Evolutionary conservation across 2,329 filamentous ascomycete species (phyloP).

Genomic region (Metarhizium anisopliae): DNA sequence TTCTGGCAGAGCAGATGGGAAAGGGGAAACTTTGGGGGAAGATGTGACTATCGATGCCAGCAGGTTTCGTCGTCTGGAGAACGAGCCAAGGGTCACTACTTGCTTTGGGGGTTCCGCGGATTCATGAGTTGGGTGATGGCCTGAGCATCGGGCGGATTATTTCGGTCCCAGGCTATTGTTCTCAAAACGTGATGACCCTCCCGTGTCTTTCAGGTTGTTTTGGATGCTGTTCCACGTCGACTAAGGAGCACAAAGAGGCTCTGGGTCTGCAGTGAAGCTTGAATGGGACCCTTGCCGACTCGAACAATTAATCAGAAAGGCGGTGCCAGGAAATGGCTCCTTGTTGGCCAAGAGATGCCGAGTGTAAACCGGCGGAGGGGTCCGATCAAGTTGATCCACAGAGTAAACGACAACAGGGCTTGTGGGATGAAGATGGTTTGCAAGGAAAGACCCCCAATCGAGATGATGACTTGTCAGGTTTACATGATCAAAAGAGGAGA

Average conservation of each 20-base stretch:
- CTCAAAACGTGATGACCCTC: not conserved
- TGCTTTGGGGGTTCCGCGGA: slow-evolving; percentile 2
- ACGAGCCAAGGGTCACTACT: slow-evolving; percentile 1
- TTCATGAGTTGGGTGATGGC: not conserved
- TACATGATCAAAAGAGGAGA: not conserved
- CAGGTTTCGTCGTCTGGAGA: not conserved
- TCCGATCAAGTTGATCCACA: not conserved
- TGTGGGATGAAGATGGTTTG: not conserved
- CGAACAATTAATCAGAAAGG: not conserved
- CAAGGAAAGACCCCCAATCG: not conserved
- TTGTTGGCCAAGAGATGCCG: not conserved
- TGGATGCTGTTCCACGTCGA: not conserved
- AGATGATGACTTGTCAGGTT: not conserved
- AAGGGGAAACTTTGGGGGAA: not conserved
- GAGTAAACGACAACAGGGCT: not conserved
- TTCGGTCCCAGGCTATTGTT: not conserved
- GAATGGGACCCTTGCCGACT: not conserved
- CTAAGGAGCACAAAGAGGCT: not conserved
- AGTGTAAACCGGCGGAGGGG: not conserved
- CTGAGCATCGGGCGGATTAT: not conserved
- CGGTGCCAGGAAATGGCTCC: not conserved
- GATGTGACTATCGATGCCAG: not conserved
- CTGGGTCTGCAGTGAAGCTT: not conserved
- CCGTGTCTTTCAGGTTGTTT: not conserved
- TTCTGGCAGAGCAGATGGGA: not conserved